A percentile compares a stretch with the other conserved stretches of the same genome.
Conservation (phyloP, 768 basidiomycete genomes). For the Tubosaeta brunneosetosa region DNA sequence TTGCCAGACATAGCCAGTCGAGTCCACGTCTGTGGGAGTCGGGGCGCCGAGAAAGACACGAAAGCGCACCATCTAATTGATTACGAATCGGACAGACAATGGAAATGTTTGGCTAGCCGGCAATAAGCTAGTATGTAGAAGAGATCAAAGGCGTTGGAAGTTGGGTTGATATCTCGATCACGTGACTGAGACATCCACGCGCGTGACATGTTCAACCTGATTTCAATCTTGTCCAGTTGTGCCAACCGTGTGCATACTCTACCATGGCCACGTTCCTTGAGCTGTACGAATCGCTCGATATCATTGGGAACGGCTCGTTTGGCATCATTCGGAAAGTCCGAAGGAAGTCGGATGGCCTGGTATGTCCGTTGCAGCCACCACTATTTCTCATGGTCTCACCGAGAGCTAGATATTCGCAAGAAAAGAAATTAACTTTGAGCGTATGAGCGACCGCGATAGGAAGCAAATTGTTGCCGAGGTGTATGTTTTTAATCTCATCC, state of each 20-base stretch:
- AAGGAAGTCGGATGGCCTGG: slow-evolving; percentile 76
- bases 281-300: slow-evolving; percentile 80
- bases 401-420: slow-evolving; percentile 69
- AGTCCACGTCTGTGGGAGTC: slow-evolving; percentile 29
- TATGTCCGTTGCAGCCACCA: slow-evolving; percentile 37
- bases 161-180: slow-evolving; percentile 20
- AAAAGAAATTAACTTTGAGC: slow-evolving; percentile 96
- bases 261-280: slow-evolving; percentile 51
- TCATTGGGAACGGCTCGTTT: slow-evolving; percentile 97
- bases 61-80: slow-evolving; percentile 31
- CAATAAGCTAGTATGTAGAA: too few species aligned
- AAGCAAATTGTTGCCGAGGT: slow-evolving; percentile 98
- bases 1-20: slow-evolving; percentile 42
- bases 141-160: too few species aligned
- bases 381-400: neutral
- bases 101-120: too few species aligned
- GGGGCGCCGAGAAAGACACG: slow-evolving; percentile 53
- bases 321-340: slow-evolving; percentile 95
- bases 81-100: too few species aligned
- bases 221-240: slow-evolving; percentile 20
- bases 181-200: slow-evolving; percentile 15
- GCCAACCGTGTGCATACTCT: neutral
- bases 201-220: slow-evolving; percentile 27
- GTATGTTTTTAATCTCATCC: slow-evolving; percentile 45
- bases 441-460: slow-evolving; percentile 92